phyloP scores from a whole-genome alignment of 2,329 filamentous ascomycete species.

The Talaromyces atroroseus region DNA sequence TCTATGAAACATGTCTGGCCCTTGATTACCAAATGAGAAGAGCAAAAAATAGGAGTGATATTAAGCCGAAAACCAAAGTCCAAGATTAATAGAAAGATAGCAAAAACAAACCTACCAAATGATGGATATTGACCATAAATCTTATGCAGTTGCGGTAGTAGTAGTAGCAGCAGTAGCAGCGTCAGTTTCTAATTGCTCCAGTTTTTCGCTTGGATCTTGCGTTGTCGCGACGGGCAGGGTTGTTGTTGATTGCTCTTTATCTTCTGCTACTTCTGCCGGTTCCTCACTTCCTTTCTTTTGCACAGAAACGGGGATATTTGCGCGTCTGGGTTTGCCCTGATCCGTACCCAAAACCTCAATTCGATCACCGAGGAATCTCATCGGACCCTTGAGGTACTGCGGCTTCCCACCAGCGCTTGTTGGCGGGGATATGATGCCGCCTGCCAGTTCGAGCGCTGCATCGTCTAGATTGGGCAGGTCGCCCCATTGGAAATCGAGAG shows the following conservation, averaged over 20 bases:
- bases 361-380: slow-evolving; percentile 30
- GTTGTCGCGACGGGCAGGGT: not conserved
- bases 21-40: not conserved
- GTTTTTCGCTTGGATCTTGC: slow-evolving; percentile 6
- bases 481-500: slow-evolving; percentile 77
- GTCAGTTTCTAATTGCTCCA: slow-evolving; percentile 3
- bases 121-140: not conserved
- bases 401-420: slow-evolving; percentile 23
- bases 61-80: not conserved
- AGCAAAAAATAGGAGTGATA: not conserved
- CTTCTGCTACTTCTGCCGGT: not conserved
- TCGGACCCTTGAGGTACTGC: slow-evolving; percentile 29
- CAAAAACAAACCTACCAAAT: too few relatives aligned
- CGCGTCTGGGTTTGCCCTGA: slow-evolving; percentile 27
- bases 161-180: not conserved
- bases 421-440: slow-evolving; percentile 25
- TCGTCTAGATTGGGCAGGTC: slow-evolving; percentile 67
- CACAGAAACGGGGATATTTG: slow-evolving; percentile 21
- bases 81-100: not conserved
- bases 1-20: not conserved
- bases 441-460: slow-evolving; percentile 29
- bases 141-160: not conserved
- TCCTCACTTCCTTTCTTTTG: not conserved
- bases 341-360: slow-evolving; percentile 31
- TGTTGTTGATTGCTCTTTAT: not conserved